Percentiles rank a stretch among this genome's conserved stretches.
phyloP scores from a whole-genome alignment of 495 filamentous ascomycete genomes.

The Terfezia claveryi region DNA sequence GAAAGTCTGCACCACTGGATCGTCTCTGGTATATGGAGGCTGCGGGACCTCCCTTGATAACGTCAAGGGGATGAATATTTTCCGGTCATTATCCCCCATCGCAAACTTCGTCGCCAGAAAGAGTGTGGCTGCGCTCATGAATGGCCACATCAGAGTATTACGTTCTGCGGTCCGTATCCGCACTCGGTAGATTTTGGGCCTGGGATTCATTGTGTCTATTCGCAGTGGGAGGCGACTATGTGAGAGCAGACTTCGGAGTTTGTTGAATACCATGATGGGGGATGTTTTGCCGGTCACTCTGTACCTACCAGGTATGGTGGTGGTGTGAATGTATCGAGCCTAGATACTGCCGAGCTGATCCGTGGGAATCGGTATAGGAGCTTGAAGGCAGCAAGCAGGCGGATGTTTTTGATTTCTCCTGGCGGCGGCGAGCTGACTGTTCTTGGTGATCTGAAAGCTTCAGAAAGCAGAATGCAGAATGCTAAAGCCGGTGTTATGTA shows the following conservation, averaged over 20 bases:
- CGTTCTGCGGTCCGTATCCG: background rate
- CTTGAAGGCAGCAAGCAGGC: no score
- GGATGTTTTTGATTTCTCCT: no score
- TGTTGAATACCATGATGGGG: background rate
- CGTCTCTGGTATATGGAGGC: background rate
- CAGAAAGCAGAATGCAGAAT: no score
- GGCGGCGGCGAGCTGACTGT: no score
- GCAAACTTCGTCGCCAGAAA: background rate
- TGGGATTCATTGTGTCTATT: background rate
- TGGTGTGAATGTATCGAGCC: no score
- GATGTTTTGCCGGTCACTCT: background rate
- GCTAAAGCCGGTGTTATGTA: no score
- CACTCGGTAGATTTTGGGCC: background rate
- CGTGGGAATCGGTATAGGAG: no score
- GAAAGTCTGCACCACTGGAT: background rate
- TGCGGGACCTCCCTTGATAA: background rate
- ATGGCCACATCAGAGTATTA: background rate
- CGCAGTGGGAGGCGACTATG: background rate
- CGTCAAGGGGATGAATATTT: background rate
- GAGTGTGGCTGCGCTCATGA: background rate
- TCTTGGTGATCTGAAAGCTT: no score
- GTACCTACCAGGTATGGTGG: no score
- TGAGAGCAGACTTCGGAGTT: background rate
- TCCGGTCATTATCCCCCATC: background rate
- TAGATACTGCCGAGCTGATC: no score